Evolutionary conservation across 2,329 filamentous ascomycete species (phyloP).

Genomic region (Cordyceps pruinosa): DNA sequence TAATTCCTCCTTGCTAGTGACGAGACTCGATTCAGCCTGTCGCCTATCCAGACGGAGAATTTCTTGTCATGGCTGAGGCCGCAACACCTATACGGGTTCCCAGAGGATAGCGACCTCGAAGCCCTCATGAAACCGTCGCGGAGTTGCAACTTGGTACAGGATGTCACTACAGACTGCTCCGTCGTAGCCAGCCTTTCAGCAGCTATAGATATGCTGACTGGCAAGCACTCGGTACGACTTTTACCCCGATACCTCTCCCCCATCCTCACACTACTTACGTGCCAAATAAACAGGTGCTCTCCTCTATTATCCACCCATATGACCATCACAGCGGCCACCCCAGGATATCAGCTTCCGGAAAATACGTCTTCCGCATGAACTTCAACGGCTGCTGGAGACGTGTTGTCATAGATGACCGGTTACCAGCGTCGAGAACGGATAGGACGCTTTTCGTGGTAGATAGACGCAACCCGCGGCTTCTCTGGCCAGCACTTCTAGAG

Average conservation of each 20-base stretch:
- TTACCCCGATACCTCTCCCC: background rate
- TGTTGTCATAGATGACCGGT: slow-evolving; percentile 80
- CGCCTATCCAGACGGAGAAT: slow-evolving; percentile 63
- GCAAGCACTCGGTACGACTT: slow-evolving; percentile 55
- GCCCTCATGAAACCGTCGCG: slow-evolving; percentile 49
- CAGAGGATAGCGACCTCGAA: slow-evolving; percentile 22
- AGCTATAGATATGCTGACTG: slow-evolving; percentile 61
- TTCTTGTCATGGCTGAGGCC: slow-evolving; percentile 82
- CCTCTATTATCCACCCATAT: slow-evolving; percentile 69
- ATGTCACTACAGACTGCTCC: slow-evolving; percentile 92
- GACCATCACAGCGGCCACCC: slow-evolving; percentile 53
- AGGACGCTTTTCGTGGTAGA: slow-evolving; percentile 84
- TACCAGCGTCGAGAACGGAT: slow-evolving; percentile 69
- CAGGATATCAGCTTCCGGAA: slow-evolving; percentile 66
- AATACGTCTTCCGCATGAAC: slow-evolving; percentile 86
- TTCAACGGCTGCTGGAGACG: slow-evolving; percentile 91
- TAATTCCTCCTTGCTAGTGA: slow-evolving; percentile 47
- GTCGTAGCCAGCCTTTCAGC: slow-evolving; percentile 94
- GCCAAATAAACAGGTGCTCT: slow-evolving; percentile 49
- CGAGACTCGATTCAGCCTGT: slow-evolving; percentile 61
- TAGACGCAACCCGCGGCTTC: slow-evolving; percentile 66
- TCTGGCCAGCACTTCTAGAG: slow-evolving; percentile 91
- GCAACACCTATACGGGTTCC: slow-evolving; percentile 51
- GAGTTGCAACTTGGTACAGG: slow-evolving; percentile 81
- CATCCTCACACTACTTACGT: background rate